Conservation (phyloP, 495 filamentous ascomycete species). For the Aspergillus wentii region DNA sequence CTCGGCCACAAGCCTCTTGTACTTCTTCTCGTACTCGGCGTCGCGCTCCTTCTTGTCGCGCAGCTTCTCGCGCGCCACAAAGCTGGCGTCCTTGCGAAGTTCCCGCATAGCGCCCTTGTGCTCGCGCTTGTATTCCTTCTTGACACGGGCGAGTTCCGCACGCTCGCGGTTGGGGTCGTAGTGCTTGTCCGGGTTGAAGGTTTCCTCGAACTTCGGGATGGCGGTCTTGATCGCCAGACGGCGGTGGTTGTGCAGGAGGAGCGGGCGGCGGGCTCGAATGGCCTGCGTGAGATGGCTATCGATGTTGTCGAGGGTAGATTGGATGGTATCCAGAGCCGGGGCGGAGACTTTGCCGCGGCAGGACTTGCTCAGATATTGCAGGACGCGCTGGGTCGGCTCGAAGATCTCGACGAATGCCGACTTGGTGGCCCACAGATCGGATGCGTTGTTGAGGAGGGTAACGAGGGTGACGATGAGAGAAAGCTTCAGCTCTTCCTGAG, state of each 20-base stretch:
- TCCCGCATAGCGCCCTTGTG: constrained; percentile 92
- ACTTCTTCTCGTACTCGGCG: constrained; percentile 88
- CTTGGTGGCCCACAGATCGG: constrained; percentile 59
- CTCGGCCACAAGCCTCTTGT: constrained; percentile 83
- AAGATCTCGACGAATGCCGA: constrained; percentile 74
- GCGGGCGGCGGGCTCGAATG: constrained; percentile 60
- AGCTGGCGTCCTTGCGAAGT: constrained; percentile 87
- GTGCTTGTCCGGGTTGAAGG: constrained; percentile 89
- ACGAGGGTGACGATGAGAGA: constrained; percentile 54
- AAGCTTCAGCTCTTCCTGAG: constrained; percentile 48
- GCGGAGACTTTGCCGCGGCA: constrained; percentile 48
- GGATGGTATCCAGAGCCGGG: constrained; percentile 27
- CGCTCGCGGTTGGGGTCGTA: constrained; percentile 92
- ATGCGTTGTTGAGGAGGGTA: constrained; percentile 52
- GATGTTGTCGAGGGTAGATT: constrained; percentile 37
- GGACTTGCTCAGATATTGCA: constrained; percentile 51
- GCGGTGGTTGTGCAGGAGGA: constrained; percentile 84
- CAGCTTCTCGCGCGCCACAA: constrained; percentile 84
- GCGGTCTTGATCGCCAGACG: constrained; percentile 83
- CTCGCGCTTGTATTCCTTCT: constrained; percentile 89
- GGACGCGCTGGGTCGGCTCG: constrained; percentile 48
- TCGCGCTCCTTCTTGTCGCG: constrained; percentile 89
- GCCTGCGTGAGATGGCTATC: constrained; percentile 48
- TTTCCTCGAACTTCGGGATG: constrained; percentile 94
- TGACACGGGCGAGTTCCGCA: constrained; percentile 72